Evolutionary conservation across 2,329 filamentous ascomycete species (phyloP), one percentile per base, ranked within the genome.

Genomic region (Apiospora malaysiana): DNA sequence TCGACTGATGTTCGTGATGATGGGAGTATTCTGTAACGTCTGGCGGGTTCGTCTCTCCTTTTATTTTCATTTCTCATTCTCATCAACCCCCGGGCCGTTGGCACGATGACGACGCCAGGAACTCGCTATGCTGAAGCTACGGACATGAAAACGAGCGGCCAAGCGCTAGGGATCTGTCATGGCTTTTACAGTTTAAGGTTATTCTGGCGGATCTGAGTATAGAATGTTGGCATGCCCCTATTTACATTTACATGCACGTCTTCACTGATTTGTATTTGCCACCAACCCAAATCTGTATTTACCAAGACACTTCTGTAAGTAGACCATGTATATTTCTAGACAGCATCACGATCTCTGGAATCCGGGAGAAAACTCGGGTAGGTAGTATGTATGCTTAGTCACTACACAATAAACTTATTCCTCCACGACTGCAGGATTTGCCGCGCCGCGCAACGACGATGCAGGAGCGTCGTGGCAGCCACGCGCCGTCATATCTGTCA

Each of bases 381-480:
- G 7, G 18, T 40, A 37, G 3, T 32, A 18, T 37, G 10, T 14
- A 2, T 42, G 27, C 51, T 63, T 63, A 40, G 56, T 63, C 56
- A 37, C 56, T n/a, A 9, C 56, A 32, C 10, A 32, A 40, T 63
- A 63, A 63, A 18, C 32, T 63, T 63, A 18, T n/a, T 63, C 56
- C 56, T 63, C 40, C 21, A n/a, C 56, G 8, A 40, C 40, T 8
- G n/a, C 18, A 63, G 56, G 56, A 63, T 63, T 40, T 40, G 27
- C 18, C 18, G 18, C n/a, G 56, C 56, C 27, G 37, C 32, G 56
- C 56, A 63, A 40, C n/a, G 56, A 5, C 18, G 9, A 63, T n/a
- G n/a, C 18, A 63, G 56, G 56, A 63, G 56, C 56, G 8, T 63
- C 27, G 56, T 63, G 27, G 27, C 21, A 40, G 56, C 56, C 56